Percentiles rank a stretch among this genome's conserved stretches.
Evolutionary conservation across 352 stramenopile species (phyloP).

Genomic region (Pythium apleroticum): DNA sequence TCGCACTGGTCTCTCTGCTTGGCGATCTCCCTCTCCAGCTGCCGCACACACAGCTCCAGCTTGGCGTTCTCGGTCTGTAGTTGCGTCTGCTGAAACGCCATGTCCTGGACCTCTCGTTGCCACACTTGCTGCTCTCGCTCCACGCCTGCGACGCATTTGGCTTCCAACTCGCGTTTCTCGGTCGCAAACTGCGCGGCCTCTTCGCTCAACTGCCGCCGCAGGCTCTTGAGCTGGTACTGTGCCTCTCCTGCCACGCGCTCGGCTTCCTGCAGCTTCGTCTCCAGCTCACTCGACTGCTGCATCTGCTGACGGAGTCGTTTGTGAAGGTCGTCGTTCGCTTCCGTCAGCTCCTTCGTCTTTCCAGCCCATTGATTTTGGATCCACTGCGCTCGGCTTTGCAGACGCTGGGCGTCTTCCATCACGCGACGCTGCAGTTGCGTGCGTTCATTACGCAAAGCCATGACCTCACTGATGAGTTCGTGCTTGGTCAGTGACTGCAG

Average conservation of each 20-base stretch:
- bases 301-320: slow-evolving; percentile 24
- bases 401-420: slow-evolving; percentile 39
- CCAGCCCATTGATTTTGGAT: slow-evolving; percentile 49
- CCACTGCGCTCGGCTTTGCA: slow-evolving; percentile 35
- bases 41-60: slow-evolving; percentile 53
- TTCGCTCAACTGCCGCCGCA: slow-evolving; percentile 43
- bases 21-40: slow-evolving; percentile 63
- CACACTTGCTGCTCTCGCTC: slow-evolving; percentile 55
- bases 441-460: slow-evolving; percentile 41
- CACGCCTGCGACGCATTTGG: slow-evolving; percentile 33
- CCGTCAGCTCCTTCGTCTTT: slow-evolving; percentile 42
- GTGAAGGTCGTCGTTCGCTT: slow-evolving; percentile 44
- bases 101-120: slow-evolving; percentile 58
- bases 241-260: slow-evolving; percentile 34
- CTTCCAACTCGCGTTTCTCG: slow-evolving; percentile 35
- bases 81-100: slow-evolving; percentile 44
- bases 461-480: slow-evolving; percentile 47
- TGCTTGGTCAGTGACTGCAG: slow-evolving; percentile 35
- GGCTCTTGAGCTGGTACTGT: slow-evolving; percentile 35
- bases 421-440: slow-evolving; percentile 40
- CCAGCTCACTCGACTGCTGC: slow-evolving; percentile 11
- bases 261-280: slow-evolving; percentile 29
- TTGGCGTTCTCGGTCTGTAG: slow-evolving; percentile 57
- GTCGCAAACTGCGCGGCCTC: slow-evolving; percentile 31
- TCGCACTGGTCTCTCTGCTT: slow-evolving; percentile 46